Percentiles rank a stretch among this genome's conserved stretches.
phyloP scores from a whole-genome alignment of 75 land plant species.

The Sequoiadendron giganteum region DNA sequence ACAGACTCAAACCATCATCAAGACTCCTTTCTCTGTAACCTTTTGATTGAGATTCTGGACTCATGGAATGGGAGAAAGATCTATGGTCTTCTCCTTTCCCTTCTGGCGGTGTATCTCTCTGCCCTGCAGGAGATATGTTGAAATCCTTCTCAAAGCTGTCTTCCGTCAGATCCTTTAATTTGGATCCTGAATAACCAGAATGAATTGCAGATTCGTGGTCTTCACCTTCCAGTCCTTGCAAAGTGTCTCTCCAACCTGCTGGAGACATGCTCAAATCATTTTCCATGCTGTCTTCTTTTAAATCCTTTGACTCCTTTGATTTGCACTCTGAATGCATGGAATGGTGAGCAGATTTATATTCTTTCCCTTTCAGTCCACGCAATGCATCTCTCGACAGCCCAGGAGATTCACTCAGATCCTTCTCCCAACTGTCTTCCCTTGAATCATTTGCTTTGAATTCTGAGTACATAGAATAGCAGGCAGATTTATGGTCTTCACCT shows the following conservation, averaged over 20 bases:
- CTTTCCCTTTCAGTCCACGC: neutral
- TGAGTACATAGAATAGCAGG: neutral
- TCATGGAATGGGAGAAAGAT: neutral
- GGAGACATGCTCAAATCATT: constrained; percentile 3
- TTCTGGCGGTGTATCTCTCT: neutral
- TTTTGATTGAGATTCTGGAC: neutral
- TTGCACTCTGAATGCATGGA: neutral
- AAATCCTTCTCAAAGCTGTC: constrained; percentile 1
- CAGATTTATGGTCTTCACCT: constrained; percentile 16
- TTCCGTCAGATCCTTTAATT: neutral
- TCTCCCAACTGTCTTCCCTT: neutral
- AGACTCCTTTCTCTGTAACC: neutral
- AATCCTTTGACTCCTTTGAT: neutral
- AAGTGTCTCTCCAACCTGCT: neutral
- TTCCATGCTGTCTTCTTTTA: neutral
- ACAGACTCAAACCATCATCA: neutral
- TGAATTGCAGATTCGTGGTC: neutral
- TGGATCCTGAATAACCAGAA: constrained; percentile 2
- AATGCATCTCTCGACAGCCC: neutral
- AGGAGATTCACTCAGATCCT: neutral
- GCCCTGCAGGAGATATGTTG: neutral
- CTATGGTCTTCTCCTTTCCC: constrained; percentile 3
- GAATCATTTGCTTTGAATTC: neutral
- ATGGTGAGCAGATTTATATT: neutral
- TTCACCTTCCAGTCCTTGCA: constrained; percentile 3